A percentile compares a stretch with the other conserved stretches of the same genome.
phyloP scores from a whole-genome alignment of 441 rosid species.

The Theobroma grandiflorum region DNA sequence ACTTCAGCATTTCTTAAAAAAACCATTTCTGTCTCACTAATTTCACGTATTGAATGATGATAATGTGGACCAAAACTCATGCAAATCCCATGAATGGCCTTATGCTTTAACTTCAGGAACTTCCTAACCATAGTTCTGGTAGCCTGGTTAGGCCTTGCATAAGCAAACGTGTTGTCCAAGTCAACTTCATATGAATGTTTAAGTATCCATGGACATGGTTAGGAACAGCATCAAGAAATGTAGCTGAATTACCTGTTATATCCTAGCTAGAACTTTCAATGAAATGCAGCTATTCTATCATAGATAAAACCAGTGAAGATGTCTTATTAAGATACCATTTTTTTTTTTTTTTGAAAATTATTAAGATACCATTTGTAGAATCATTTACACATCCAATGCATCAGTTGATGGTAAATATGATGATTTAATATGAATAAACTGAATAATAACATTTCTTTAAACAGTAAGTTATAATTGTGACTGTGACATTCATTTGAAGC shows the following conservation, averaged over 20 bases:
- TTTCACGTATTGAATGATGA: neutral
- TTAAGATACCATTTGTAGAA: neutral
- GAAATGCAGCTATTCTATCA: neutral
- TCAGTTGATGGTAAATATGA: neutral
- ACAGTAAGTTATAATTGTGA: neutral
- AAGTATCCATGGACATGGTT: neutral
- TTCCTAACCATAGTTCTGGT: neutral
- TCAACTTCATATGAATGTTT: neutral
- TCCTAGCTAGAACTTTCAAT: neutral
- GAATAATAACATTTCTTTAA: neutral
- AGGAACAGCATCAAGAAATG: neutral
- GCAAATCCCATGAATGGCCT: neutral
- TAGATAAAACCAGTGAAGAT: neutral
- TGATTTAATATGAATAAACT: neutral
- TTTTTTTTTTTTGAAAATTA: too few relatives aligned
- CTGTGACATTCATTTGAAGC: neutral
- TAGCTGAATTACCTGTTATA: neutral
- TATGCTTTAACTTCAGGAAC: neutral
- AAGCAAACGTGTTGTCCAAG: neutral
- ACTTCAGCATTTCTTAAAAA: neutral
- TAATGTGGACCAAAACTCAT: conserved; percentile 5
- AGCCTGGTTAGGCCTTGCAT: neutral
- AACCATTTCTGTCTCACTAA: neutral
- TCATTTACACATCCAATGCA: neutral
- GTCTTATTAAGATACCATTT: neutral